These are phyloP conservation scores for Raddia distichophylla DNA, from an alignment of 176 grass and related monocot species.

Conservation along the genomic window DNA sequence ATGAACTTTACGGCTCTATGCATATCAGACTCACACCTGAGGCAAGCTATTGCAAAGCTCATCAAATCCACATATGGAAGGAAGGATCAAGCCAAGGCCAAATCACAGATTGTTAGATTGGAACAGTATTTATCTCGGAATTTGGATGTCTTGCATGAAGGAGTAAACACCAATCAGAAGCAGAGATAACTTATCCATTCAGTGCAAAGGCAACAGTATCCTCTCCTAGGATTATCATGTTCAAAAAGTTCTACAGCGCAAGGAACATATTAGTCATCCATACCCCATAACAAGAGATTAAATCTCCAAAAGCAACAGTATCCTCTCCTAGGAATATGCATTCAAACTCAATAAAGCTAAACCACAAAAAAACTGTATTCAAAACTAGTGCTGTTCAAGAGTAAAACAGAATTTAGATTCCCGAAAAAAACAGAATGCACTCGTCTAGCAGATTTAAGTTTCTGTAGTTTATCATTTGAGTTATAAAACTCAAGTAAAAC, in stretches of 20 bases:
- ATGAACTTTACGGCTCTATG: not conserved
- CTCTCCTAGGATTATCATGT: conserved; percentile 6
- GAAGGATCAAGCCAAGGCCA: conserved; percentile 22
- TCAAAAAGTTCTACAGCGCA: conserved; percentile 22
- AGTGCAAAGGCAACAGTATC: conserved; percentile 26
- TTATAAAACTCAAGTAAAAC: conserved; percentile 63
- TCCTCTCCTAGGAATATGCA: not conserved
- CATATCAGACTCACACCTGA: conserved; percentile 22
- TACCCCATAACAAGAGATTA: conserved; percentile 7
- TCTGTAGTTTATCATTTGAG: conserved; percentile 39
- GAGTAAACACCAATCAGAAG: conserved; percentile 30
- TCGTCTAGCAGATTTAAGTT: conserved; percentile 23
- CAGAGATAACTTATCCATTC: not conserved
- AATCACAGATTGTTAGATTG: not conserved
- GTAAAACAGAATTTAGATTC: conserved; percentile 41
- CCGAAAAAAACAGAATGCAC: conserved; percentile 37
- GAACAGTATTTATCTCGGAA: conserved; percentile 15
- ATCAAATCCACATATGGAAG: conserved; percentile 9
- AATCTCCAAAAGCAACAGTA: not conserved
- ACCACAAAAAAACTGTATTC: conserved; percentile 27
- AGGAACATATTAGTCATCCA: not conserved
- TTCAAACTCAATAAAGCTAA: conserved; percentile 19
- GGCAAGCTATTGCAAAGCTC: conserved; percentile 4
- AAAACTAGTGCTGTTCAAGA: conserved; percentile 31
- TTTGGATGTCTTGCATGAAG: not conserved